Conservation (phyloP, 129 eudicot species). For the Chrysanthemum lavandulifolium region DNA sequence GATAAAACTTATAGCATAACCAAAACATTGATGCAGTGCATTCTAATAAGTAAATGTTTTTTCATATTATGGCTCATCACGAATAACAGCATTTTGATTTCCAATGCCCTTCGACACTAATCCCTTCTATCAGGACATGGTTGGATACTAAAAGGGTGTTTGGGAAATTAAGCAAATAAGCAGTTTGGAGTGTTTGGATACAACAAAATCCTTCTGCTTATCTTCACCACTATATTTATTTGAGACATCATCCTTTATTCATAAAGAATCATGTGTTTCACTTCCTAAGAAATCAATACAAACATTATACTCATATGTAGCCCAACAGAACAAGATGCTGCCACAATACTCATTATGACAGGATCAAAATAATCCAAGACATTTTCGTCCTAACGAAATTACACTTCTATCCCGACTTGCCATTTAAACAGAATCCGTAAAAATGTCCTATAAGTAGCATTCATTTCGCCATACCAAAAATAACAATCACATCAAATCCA, state of each 20-base stretch:
- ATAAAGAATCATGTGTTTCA: no score
- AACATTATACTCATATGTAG: constrained; percentile 5
- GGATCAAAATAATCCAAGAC: no score
- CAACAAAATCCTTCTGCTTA: background rate
- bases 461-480: background rate
- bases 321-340: background rate
- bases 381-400: no score
- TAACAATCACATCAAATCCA: background rate
- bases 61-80: background rate
- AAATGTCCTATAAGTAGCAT: no score
- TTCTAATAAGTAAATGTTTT: no score
- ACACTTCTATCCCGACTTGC: no score
- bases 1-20: background rate
- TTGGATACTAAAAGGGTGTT: background rate
- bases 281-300: background rate
- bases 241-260: no score
- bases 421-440: no score
- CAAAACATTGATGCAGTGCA: constrained; percentile 6
- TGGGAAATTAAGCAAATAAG: no score
- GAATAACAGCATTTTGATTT: background rate
- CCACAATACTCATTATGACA: no score
- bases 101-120: background rate
- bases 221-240: background rate
- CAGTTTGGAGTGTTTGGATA: no score
- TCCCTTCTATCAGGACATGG: background rate